These are phyloP conservation scores for Talaromyces wortmannii DNA, from an alignment of 495 filamentous ascomycete species.

Conservation along the genomic window DNA sequence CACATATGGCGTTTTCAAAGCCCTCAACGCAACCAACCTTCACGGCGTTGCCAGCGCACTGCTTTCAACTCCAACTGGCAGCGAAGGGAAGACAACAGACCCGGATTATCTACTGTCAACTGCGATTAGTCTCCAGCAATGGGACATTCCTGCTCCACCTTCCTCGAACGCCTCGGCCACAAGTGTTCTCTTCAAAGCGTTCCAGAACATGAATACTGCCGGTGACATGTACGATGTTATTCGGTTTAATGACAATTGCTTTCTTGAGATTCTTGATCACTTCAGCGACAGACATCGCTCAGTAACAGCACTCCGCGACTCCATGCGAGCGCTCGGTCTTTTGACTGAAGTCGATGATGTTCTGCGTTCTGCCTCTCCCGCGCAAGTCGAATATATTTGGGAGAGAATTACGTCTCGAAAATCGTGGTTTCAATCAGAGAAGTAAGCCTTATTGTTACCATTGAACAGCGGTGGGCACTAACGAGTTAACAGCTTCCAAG, in stretches of 20 bases:
- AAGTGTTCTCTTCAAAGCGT: slow-evolving; percentile 67
- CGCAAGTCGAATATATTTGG: slow-evolving; percentile 57
- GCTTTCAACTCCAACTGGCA: slow-evolving; percentile 17
- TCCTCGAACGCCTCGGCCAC: slow-evolving; percentile 49
- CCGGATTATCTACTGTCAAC: slow-evolving; percentile 67
- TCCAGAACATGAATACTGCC: slow-evolving; percentile 71
- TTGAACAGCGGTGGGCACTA: slow-evolving; percentile 4
- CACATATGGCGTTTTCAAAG: slow-evolving; percentile 32
- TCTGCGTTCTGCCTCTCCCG: slow-evolving; percentile 46
- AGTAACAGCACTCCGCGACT: slow-evolving; percentile 51
- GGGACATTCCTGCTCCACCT: slow-evolving; percentile 75
- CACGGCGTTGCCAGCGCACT: slow-evolving; percentile 43
- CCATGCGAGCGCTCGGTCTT: slow-evolving; percentile 66
- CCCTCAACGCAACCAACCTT: slow-evolving; percentile 38
- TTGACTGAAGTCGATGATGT: slow-evolving; percentile 79
- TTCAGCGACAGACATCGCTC: slow-evolving; percentile 50
- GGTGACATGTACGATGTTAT: slow-evolving; percentile 43
- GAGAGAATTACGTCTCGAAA: slow-evolving; percentile 56
- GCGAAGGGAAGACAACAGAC: slow-evolving; percentile 28
- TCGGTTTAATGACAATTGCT: slow-evolving; percentile 50
- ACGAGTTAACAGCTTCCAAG: slow-evolving; percentile 56
- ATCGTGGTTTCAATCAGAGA: slow-evolving; percentile 71
- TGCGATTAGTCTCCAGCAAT: slow-evolving; percentile 83
- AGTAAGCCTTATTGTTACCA: slow-evolving; percentile 37
- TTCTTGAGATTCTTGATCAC: slow-evolving; percentile 55